A percentile compares a stretch with the other conserved stretches of the same genome.
These are phyloP conservation scores for Alternaria conjuncta DNA, from an alignment of 2,329 filamentous ascomycete genomes.

Conservation along the genomic window DNA sequence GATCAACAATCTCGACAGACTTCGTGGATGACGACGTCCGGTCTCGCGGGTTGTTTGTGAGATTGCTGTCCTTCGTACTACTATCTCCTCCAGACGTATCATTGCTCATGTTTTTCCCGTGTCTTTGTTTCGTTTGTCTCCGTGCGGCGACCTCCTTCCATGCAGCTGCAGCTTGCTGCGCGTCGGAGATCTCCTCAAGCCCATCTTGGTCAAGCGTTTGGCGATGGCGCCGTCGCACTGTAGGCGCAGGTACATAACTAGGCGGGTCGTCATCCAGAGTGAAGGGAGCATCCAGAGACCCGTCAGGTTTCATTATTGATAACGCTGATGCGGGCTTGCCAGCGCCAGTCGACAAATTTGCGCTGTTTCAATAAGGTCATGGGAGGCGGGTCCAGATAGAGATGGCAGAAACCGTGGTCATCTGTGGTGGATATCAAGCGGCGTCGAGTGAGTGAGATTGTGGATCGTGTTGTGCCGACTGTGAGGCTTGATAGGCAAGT, in stretches of 20 bases:
- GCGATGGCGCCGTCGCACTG: background rate
- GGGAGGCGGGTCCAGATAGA: background rate
- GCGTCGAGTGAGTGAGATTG: background rate
- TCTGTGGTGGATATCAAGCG: background rate
- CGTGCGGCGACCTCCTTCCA: slow-evolving; percentile 5
- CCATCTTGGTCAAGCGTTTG: slow-evolving; percentile 10
- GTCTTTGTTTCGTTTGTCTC: background rate
- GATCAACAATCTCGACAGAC: slow-evolving; percentile 1
- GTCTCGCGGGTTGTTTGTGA: background rate
- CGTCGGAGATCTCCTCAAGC: slow-evolving; percentile 3
- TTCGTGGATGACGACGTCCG: background rate
- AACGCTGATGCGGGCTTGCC: background rate
- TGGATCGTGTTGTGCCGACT: background rate
- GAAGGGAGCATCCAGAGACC: slow-evolving; percentile 9
- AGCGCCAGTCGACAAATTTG: background rate
- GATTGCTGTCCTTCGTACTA: background rate
- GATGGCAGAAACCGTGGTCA: background rate
- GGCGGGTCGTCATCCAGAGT: background rate
- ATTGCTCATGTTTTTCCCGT: background rate
- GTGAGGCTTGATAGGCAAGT: background rate
- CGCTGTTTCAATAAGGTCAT: background rate
- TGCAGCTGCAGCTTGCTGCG: slow-evolving; percentile 1
- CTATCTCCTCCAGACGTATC: background rate
- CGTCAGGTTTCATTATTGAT: slow-evolving; percentile 5
- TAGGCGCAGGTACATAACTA: background rate